These are phyloP conservation scores for Daldinia childiae DNA, from an alignment of 495 filamentous ascomycete species.

Conservation along the genomic window DNA sequence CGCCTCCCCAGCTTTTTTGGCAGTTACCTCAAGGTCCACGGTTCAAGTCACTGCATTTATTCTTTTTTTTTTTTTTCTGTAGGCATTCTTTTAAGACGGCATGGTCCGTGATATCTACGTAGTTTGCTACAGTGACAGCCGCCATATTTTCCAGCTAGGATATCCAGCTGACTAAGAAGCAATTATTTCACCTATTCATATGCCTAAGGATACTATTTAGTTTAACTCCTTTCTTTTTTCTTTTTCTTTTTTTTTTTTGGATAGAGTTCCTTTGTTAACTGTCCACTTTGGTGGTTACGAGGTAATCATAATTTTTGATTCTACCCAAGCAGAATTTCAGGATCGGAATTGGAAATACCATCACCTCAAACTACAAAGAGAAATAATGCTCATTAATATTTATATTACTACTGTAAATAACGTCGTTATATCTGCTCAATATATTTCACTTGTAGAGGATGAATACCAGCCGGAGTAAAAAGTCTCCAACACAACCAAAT, in stretches of 20 bases:
- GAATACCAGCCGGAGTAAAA: background rate
- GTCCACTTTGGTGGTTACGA: background rate
- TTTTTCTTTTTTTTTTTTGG: too few relatives aligned
- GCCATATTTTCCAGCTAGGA: background rate
- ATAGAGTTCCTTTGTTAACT: background rate
- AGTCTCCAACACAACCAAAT: too few relatives aligned
- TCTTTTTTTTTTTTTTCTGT: too few relatives aligned
- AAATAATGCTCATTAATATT: too few relatives aligned
- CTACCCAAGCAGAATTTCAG: background rate
- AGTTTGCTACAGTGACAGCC: too few relatives aligned
- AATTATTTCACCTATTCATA: too few relatives aligned
- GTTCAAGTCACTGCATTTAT: too few relatives aligned
- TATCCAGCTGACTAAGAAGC: background rate
- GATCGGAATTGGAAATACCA: background rate
- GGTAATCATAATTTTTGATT: background rate
- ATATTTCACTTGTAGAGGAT: background rate
- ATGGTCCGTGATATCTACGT: too few relatives aligned
- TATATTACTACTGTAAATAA: too few relatives aligned
- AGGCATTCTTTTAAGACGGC: too few relatives aligned
- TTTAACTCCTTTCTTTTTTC: background rate
- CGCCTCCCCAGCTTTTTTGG: slow-evolving; percentile 6
- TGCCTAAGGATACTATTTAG: background rate
- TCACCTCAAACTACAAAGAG: background rate
- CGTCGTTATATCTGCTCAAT: background rate
- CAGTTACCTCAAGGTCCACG: too few relatives aligned